phyloP scores from a whole-genome alignment of 2,329 filamentous ascomycete species.

The Bipolaris gigantea region DNA sequence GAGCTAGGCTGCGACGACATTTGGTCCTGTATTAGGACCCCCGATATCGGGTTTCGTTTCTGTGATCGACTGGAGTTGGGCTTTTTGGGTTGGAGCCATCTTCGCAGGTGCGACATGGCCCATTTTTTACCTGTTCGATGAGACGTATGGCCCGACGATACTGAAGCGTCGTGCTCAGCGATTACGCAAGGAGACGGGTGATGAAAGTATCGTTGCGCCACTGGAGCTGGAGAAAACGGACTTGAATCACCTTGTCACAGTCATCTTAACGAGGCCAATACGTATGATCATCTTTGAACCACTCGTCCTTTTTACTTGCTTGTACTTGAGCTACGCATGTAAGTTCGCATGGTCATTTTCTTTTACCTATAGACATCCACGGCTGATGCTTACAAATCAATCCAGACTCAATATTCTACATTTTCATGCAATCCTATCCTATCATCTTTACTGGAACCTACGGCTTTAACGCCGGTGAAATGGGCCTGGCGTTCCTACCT shows the following conservation, averaged over 20 bases:
- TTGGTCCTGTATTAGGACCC: conserved; percentile 68
- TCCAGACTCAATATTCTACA: conserved; percentile 62
- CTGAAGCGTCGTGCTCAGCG: conserved; percentile 57
- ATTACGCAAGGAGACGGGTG: conserved; percentile 60
- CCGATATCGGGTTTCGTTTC: conserved; percentile 66
- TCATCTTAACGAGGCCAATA: conserved; percentile 71
- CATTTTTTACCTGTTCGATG: conserved; percentile 62
- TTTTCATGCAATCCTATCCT: conserved; percentile 75
- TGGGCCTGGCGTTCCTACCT: conserved; percentile 69
- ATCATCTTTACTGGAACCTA: conserved; percentile 68
- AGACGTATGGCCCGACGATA: conserved; percentile 52
- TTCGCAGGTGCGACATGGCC: conserved; percentile 65
- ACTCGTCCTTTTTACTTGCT: conserved; percentile 71
- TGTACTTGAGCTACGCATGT: conserved; percentile 67
- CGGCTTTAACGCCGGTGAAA: conserved; percentile 63
- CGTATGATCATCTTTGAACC: conserved; percentile 75
- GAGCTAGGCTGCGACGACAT: conserved; percentile 62
- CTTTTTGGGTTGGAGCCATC: conserved; percentile 71
- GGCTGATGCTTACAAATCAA: neutral
- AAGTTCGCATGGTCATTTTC: conserved; percentile 8
- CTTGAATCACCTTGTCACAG: conserved; percentile 62
- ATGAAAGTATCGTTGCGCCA: conserved; percentile 58
- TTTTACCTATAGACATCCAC: neutral
- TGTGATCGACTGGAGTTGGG: conserved; percentile 68
- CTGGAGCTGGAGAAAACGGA: conserved; percentile 64